Evolutionary conservation across 2,329 filamentous ascomycete species (phyloP), one percentile per base, ranked within the genome.

Genomic region (Colletotrichum neosansevieriae): DNA sequence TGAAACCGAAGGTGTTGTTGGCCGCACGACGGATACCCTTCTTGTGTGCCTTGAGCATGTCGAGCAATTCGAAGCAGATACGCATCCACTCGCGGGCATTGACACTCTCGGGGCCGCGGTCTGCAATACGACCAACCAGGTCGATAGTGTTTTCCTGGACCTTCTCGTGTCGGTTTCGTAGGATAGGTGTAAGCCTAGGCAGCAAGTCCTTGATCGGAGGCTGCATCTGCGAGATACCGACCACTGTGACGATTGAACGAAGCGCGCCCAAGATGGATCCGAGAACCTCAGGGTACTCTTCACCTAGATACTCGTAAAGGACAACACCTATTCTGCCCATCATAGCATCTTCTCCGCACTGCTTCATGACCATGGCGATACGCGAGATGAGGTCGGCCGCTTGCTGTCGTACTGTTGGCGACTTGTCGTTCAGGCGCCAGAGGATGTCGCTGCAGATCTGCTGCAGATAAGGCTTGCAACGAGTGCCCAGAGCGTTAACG

Each of bases 1-100:
- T 99, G 86, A 98, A 99, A 79, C 96, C 96, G 75, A 99, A 99
- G 0, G 96, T 99, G 84, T 99, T 99, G 88, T 99, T 99, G 74
- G 96, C 97, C 21, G 96, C 96, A 79, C 96, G 92, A 72, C 96
- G 92, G 74, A 99, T 99, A 72, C 96, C 97, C 86, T 99, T 99
- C 83, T 99, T 99, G 85, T 99, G 96, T 6, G 96, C 96, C 82
- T 99, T 99, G 75, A 99, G 88, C 96, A 99, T 99, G 81, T 99
- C 96, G 34, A 99, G 89, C 61, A 99, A 85, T 83, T 99, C 96
- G 80, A 99, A 99, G 83, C 96, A 99, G 79, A 99, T 99, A 78
- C 96, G 91, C 97, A 99, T 99, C 96, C 96, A 99, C 81, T 99
- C 96, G 76, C 96, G 89, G 13, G 96, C 94, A 77, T 97, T 97